Conservation (phyloP, 495 filamentous ascomycete genomes). For the Bombardia bombarda region DNA sequence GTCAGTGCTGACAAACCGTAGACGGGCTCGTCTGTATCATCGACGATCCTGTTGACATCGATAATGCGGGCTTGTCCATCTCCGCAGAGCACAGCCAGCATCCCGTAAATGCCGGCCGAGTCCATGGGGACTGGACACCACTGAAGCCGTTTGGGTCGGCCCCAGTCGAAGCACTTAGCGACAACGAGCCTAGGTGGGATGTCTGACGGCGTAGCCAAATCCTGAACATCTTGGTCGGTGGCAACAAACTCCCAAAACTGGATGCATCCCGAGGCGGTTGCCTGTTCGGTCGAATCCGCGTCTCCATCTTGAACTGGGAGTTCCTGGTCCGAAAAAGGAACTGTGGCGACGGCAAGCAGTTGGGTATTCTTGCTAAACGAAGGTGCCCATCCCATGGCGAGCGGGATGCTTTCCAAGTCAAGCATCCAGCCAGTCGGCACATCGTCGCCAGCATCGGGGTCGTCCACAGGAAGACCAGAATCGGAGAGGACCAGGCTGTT, state of each 20-base stretch:
- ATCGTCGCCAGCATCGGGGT: conserved; percentile 10
- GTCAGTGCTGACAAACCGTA: conserved; percentile 10
- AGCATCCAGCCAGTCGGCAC: conserved; percentile 32
- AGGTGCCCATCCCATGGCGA: conserved; percentile 38
- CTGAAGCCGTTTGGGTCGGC: conserved; percentile 32
- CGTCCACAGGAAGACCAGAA: conserved; percentile 8
- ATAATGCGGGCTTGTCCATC: conserved; percentile 37
- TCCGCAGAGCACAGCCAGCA: conserved; percentile 32
- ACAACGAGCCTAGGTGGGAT: conserved; percentile 19
- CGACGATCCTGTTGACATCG: conserved; percentile 19
- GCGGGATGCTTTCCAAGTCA: conserved; percentile 35
- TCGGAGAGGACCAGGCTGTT: conserved; percentile 18
- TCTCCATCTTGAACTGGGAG: conserved; percentile 8
- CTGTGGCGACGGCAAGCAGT: conserved; percentile 35
- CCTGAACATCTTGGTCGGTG: conserved; percentile 1
- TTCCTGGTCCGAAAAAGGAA: conserved; percentile 36
- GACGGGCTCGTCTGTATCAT: conserved; percentile 11
- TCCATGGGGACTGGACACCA: conserved; percentile 36
- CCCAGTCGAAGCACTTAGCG: conserved; percentile 32
- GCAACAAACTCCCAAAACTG: conserved; percentile 37
- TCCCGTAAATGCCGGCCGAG: conserved; percentile 12
- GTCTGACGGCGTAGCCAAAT: conserved; percentile 12
- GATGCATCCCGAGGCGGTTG: conserved; percentile 22
- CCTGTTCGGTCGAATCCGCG: conserved; percentile 11
- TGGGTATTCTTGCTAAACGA: conserved; percentile 22